Base-by-base conservation (phyloP, 768 basidiomycete genomes). In the Cystofilobasidium bisporidii region DNA sequence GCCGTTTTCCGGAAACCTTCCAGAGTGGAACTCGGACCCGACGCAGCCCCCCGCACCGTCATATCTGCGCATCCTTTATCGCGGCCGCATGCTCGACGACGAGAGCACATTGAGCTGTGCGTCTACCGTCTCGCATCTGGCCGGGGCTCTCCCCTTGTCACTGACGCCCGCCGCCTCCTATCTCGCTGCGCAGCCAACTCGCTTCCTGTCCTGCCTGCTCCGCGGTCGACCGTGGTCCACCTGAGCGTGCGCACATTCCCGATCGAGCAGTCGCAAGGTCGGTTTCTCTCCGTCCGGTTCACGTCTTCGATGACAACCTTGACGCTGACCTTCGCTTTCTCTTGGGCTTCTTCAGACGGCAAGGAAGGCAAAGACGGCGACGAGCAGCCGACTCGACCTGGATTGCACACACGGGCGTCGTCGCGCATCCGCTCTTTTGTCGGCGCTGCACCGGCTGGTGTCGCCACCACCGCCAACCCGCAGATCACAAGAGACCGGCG, bases 51-150 rank as follows among this genome's bases (percentile, higher is more conserved):
- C 66, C 5, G 36, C 60, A 6, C 66, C 66, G 17, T 48, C 60
- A 12, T 67, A 62, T 48, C 55, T 67, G 33, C 59, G 66, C 14
- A 62, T 67, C n/a, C 40, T 67, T 0, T 67, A 67, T 41, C 33
- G 66, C 18, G 66, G 66, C 2, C 24, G 61, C 3, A 67, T 67
- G 59, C 66, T 67, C 17, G 66, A 67, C 43, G 66, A 67, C 40
- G 66, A 67, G 28, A 47, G 58, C 36, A 67, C 66, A 30, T 36
- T 67, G 26, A 30, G 28, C n/a, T 62, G 59, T 67, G 24, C n/a
- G 59, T 67, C 24, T 28, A 9, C 40, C 38, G 2, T 45, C 26
- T 28, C 43, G 22, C 11, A 22, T 40, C 30, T 6, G 20, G 55
- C 14, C 10, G 9, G 41, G 15, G 43, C 24, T 59, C 24, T 4